These are phyloP conservation scores for Teratosphaeria gauchensis DNA, from an alignment of 2,329 filamentous ascomycete genomes.

Conservation along the genomic window DNA sequence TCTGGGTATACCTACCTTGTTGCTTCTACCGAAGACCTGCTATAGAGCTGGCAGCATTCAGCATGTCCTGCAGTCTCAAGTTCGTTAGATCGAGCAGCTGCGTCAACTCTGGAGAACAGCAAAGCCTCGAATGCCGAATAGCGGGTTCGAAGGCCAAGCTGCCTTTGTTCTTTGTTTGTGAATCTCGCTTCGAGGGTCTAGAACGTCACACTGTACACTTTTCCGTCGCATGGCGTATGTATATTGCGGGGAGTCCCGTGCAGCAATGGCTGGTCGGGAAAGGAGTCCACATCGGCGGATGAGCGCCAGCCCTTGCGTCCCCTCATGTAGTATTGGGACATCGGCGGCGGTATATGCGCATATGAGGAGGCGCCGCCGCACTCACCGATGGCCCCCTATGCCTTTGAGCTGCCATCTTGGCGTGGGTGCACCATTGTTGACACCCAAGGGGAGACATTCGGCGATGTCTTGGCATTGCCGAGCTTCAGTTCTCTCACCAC, in stretches of 20 bases:
- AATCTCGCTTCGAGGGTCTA: background rate
- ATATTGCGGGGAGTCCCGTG: background rate
- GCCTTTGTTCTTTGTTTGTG: background rate
- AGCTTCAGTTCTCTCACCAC: background rate
- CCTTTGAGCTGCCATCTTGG: background rate
- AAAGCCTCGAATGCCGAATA: background rate
- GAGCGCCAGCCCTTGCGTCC: background rate
- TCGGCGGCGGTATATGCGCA: background rate
- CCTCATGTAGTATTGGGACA: background rate
- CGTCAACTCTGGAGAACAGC: background rate
- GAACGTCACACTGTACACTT: background rate
- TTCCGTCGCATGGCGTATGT: background rate
- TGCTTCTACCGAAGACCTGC: too few relatives aligned
- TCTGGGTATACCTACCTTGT: too few relatives aligned
- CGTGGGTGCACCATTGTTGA: background rate
- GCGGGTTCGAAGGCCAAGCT: background rate
- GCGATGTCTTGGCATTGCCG: background rate
- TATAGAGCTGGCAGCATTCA: background rate
- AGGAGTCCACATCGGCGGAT: background rate
- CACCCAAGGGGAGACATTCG: background rate
- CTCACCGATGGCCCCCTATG: background rate
- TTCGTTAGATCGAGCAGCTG: background rate
- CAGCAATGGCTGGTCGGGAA: background rate
- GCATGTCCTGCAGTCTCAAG: background rate
- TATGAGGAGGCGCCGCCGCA: background rate